Evolutionary conservation across 1,284 basidiomycete species (phyloP), one percentile per base, ranked within the genome.

Genomic region (Ustanciosporium gigantosporum): DNA sequence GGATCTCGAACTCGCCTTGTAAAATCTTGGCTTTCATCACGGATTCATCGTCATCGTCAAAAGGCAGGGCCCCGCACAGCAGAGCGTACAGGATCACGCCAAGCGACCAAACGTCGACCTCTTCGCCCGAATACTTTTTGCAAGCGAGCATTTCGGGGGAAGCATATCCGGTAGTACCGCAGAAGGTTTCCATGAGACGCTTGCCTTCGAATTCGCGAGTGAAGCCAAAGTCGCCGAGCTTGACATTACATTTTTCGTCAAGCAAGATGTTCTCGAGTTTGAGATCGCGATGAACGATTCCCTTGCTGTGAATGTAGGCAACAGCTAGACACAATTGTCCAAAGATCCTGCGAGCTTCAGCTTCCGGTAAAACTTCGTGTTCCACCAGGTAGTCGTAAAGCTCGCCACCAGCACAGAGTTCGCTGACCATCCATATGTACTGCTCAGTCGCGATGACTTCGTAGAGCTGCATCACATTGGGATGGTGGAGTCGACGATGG

Each of bases 31-130:
- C 81, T 67, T 88, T 88, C 91, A 97, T 97, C 25, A 88, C 76
- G 25, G 82, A 80, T 79, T 98, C 95, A 74, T 97, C 88, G 56
- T 98, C 95, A 69, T 97, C 91, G 70, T 97, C 94, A 70, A 97
- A 97, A 0, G 94, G 94, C n/a, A 97, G 81, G 4, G 88, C 90
- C 2, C 94, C 94, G 0, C 90, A 93, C 27, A 97, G 82, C 14
- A 97, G 84, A n/a, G 87, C 89, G 77, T 94, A 96, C 8, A 98
- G 82, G 45, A 98, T 97, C 55, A 98, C 85, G 3, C 94, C 94
- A 25, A 97, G 82, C 0, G 95, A 97, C 94, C 94, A 98, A 22
- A 96, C 83, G 73, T 98, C 95, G 36, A 96, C 91, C 83, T 96
- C 91, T 88, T 88, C 86, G 5, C 95, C 95, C 20, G 87, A 84